Conservation (phyloP, 768 basidiomycete species). For the Kockovaella imperatae region DNA sequence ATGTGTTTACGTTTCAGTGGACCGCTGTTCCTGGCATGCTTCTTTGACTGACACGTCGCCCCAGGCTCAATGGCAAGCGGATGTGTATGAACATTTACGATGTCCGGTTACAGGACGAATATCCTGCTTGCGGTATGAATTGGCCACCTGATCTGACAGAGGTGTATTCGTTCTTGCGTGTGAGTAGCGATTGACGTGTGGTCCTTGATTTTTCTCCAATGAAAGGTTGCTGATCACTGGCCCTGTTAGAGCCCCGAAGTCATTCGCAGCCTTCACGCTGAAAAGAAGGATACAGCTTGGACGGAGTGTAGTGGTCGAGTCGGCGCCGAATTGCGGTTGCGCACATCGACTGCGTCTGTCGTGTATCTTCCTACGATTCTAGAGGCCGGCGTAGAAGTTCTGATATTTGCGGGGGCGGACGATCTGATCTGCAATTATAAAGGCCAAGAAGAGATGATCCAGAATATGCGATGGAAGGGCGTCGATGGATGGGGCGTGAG, state of each 20-base stretch:
- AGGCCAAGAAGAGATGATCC: slow-evolving; percentile 78
- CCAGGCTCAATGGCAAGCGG: slow-evolving; percentile 59
- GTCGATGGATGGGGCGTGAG: slow-evolving; percentile 72
- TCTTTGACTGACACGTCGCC: not conserved
- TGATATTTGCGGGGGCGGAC: slow-evolving; percentile 91
- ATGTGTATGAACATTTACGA: slow-evolving; percentile 95
- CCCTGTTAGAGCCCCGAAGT: slow-evolving; percentile 67
- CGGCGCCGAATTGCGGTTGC: slow-evolving; percentile 55
- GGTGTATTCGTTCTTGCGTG: slow-evolving; percentile 69
- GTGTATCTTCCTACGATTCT: slow-evolving; percentile 69
- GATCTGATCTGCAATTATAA: slow-evolving; percentile 95
- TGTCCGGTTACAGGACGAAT: slow-evolving; percentile 74
- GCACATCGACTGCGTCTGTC: slow-evolving; percentile 60
- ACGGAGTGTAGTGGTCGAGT: slow-evolving; percentile 71
- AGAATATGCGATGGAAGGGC: slow-evolving; percentile 77
- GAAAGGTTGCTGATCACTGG: not conserved
- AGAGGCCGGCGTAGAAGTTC: slow-evolving; percentile 63
- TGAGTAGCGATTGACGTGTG: slow-evolving; percentile 48
- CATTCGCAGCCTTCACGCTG: slow-evolving; percentile 71
- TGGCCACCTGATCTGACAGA: slow-evolving; percentile 84
- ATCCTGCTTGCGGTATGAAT: slow-evolving; percentile 90
- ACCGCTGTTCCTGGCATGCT: too few relatives aligned
- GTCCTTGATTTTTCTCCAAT: not conserved
- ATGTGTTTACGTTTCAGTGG: not conserved
- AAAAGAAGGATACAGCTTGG: slow-evolving; percentile 69